Evolutionary conservation across 1,284 basidiomycete species (phyloP).

Genomic region (Marasmius oreades): DNA sequence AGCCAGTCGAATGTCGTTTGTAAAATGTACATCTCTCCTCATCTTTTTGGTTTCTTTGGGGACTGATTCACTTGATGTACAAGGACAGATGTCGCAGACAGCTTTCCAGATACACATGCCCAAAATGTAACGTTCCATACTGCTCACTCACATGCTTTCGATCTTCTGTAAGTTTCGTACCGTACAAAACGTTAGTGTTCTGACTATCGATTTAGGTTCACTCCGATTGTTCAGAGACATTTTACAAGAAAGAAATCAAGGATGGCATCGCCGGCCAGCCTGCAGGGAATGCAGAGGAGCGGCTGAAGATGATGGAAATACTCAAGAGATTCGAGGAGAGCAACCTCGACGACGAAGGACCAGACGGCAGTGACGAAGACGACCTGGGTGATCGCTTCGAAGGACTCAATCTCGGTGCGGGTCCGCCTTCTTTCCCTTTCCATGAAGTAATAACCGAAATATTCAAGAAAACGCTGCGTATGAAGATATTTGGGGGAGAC

Average conservation of each 20-base stretch:
- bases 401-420: slow-evolving; percentile 30
- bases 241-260: slow-evolving; percentile 71
- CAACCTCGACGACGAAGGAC: slow-evolving; percentile 32
- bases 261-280: slow-evolving; percentile 52
- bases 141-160: slow-evolving; percentile 76
- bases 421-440: too few species aligned
- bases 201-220: not conserved
- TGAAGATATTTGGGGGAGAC: too few species aligned
- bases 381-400: slow-evolving; percentile 50
- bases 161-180: slow-evolving; percentile 9
- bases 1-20: slow-evolving; percentile 13
- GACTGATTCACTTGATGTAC: not conserved
- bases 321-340: slow-evolving; percentile 71
- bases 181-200: too few species aligned
- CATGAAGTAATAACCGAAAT: not conserved
- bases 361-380: slow-evolving; percentile 32
- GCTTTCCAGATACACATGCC: slow-evolving; percentile 76
- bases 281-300: slow-evolving; percentile 51
- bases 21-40: slow-evolving; percentile 22
- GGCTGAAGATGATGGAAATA: slow-evolving; percentile 62
- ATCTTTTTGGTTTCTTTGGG: slow-evolving; percentile 23
- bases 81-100: slow-evolving; percentile 64
- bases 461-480: not conserved
- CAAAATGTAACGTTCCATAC: slow-evolving; percentile 74
- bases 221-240: slow-evolving; percentile 61